Conservation (phyloP, 129 eudicot species). For the Saussurea involucrata region DNA sequence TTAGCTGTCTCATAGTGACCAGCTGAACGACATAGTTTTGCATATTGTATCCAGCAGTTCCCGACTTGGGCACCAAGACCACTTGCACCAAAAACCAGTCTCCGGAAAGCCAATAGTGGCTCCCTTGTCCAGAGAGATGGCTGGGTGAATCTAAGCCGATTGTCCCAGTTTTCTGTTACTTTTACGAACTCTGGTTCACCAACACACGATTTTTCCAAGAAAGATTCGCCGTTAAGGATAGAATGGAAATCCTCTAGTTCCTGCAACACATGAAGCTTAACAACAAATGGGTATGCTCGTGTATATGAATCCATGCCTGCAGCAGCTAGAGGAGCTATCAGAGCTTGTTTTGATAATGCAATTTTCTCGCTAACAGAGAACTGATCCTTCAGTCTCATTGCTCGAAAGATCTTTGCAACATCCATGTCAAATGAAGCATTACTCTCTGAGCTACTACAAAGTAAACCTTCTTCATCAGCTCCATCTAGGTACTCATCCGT, state of each 20-base stretch:
- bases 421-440: constrained; percentile 92
- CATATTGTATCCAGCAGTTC: constrained; percentile 92
- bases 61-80: constrained; percentile 75
- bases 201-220: constrained; percentile 59
- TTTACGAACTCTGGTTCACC: constrained; percentile 61
- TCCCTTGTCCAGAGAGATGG: constrained; percentile 97
- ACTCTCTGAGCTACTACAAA: constrained; percentile 91
- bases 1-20: constrained; percentile 99
- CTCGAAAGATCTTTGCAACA: constrained; percentile 90
- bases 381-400: constrained; percentile 82
- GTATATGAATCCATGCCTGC: constrained; percentile 99
- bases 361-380: constrained; percentile 75
- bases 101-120: constrained; percentile 91
- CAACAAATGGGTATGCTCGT: constrained; percentile 94
- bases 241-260: constrained; percentile 86
- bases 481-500: constrained; percentile 79
- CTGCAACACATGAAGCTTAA: constrained; percentile 89
- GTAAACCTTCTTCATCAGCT: constrained; percentile 91
- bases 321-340: constrained; percentile 98
- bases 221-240: constrained; percentile 80
- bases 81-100: constrained; percentile 88
- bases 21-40: constrained; percentile 96
- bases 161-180: constrained; percentile 71
- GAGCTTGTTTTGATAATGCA: constrained; percentile 86
- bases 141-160: constrained; percentile 76